phyloP scores from a whole-genome alignment of 805 yeast species.

The Pichia ethanolica region DNA sequence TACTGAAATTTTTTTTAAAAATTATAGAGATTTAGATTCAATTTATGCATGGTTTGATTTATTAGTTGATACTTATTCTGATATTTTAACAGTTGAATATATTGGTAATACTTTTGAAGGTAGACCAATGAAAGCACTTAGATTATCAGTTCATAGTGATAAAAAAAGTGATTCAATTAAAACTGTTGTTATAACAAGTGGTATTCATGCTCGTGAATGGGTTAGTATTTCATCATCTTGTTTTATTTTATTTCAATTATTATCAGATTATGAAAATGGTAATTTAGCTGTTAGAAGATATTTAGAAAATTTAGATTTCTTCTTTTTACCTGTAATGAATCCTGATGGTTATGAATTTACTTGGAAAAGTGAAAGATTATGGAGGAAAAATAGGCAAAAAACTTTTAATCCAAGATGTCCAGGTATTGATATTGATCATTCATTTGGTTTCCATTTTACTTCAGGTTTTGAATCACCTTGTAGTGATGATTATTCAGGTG shows the following conservation, averaged over 20 bases:
- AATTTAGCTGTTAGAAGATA: constrained; percentile 36
- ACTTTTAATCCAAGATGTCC: constrained; percentile 58
- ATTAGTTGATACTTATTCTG: constrained; percentile 54
- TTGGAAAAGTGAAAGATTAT: constrained; percentile 73
- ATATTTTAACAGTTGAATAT: constrained; percentile 51
- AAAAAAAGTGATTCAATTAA: constrained; percentile 31
- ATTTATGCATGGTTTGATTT: constrained; percentile 68
- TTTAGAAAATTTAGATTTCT: constrained; percentile 56
- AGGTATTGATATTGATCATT: constrained; percentile 84
- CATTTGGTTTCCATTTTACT: constrained; percentile 70
- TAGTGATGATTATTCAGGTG: constrained; percentile 79
- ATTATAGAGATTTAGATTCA: constrained; percentile 59
- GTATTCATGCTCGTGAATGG: constrained; percentile 91
- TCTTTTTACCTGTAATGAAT: constrained; percentile 76
- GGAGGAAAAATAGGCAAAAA: constrained; percentile 85
- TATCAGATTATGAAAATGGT: constrained; percentile 37
- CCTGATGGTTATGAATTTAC: constrained; percentile 88
- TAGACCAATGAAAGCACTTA: constrained; percentile 59
- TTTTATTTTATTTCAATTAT: constrained; percentile 43
- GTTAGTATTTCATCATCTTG: constrained; percentile 64
- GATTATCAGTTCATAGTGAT: constrained; percentile 43
- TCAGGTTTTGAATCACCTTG: constrained; percentile 60
- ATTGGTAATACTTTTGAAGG: constrained; percentile 76
- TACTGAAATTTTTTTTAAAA: constrained; percentile 57
- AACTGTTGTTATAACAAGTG: constrained; percentile 74